Base-by-base conservation (phyloP, 192 early-diverging fungal species). In the Martensiomyces pterosporus region DNA sequence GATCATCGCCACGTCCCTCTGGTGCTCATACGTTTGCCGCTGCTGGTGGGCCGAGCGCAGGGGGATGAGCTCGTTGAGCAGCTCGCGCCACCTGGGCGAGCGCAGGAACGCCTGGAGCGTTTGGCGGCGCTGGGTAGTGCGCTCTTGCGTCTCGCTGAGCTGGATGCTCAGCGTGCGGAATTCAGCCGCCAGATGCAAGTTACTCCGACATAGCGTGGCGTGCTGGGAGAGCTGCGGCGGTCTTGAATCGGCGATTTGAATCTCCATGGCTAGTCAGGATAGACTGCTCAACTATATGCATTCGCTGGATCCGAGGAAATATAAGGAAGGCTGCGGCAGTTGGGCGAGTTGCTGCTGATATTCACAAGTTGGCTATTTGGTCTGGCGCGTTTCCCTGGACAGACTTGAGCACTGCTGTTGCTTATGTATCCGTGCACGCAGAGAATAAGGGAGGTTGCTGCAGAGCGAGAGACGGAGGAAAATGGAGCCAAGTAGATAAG, bases 161-260 rank as follows among this genome's bases (percentile, higher is more conserved):
- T 76, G 73, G 44, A 70, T 49, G 37, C 61, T 65, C 8, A 76
- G 57, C 29, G 73, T 70, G 39, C 67, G 73, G 62, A 65, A 76
- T 49, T 76, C 72, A 18, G 57, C 49, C 3, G 72, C 64, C 21
- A 67, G 42, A 15, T 27, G 65, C 37, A 42, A 29, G 21, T 49
- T 42, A 3, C 26, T 46, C 25, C 53, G n/a, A n/a, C n/a, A n/a
- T n/a, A n/a, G n/a, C n/a, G 29, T 32, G 6, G 35, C 8, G 2
- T 40, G 34, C 34, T 37, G 26, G 29, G 32, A n/a, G 25, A 24
- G 15, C n/a, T n/a, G n/a, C 25, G 34, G 37, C 9, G 43, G 52
- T 18, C 48, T 21, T 9, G 42, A 9, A 22, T 56, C 54, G 10
- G 19, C 26, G 12, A 41, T 24, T n/a, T 56, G 36, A 35, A 56